Evolutionary conservation across 495 filamentous ascomycete species (phyloP).

Genomic region (Aspergillus taichungensis): DNA sequence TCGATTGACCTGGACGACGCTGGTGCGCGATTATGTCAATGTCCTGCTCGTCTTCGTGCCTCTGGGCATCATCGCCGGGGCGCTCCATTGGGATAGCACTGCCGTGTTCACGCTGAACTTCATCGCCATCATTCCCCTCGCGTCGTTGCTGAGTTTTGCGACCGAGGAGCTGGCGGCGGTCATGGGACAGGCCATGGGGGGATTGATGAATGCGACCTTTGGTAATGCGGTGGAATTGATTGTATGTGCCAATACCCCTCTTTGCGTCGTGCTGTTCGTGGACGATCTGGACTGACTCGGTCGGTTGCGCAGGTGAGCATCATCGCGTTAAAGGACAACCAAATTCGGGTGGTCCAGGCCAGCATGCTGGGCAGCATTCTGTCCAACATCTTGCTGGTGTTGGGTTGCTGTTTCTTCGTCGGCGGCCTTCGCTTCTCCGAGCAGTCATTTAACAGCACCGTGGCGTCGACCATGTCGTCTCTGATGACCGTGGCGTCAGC

Average conservation of each 20-base stretch:
- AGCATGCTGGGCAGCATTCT: constrained; percentile 97
- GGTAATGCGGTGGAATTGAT: constrained; percentile 98
- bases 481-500: constrained; percentile 88
- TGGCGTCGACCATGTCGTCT: constrained; percentile 92
- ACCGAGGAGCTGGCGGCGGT: constrained; percentile 84
- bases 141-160: constrained; percentile 86
- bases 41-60: constrained; percentile 84
- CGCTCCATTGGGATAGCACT: constrained; percentile 61
- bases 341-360: constrained; percentile 93
- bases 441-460: constrained; percentile 74
- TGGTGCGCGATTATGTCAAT: constrained; percentile 73
- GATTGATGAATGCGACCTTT: constrained; percentile 91
- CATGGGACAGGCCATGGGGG: constrained; percentile 83
- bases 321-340: constrained; percentile 71
- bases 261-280: neutral
- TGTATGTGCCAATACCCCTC: constrained; percentile 43
- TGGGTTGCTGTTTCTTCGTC: constrained; percentile 93
- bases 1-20: constrained; percentile 42
- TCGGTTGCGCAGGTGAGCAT: constrained; percentile 67
- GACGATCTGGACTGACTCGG: constrained; percentile 4
- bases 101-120: constrained; percentile 86
- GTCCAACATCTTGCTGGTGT: constrained; percentile 88
- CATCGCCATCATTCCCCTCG: constrained; percentile 88
- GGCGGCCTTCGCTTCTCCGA: constrained; percentile 64
- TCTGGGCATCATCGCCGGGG: constrained; percentile 72